Conservation (phyloP, 2,329 filamentous ascomycete species). For the Diaporthe destruens region DNA sequence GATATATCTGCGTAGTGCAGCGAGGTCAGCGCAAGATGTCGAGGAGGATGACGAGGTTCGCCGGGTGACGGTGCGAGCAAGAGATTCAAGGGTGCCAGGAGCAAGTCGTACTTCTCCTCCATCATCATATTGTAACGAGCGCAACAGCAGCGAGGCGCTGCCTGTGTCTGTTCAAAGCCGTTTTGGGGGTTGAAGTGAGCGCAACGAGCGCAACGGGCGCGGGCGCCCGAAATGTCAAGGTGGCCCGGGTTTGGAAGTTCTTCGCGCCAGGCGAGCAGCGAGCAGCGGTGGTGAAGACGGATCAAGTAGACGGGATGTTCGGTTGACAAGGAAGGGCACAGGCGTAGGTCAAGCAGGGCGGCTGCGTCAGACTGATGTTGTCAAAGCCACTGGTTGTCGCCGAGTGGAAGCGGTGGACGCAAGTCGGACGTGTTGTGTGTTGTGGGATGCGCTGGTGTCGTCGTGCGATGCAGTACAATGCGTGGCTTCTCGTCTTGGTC, state of each 20-base stretch:
- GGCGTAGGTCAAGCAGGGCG: conserved; percentile 9
- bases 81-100: conserved; percentile 6
- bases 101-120: conserved; percentile 59
- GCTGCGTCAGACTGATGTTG: conserved; percentile 18
- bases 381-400: background rate
- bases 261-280: conserved; percentile 39
- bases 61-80: background rate
- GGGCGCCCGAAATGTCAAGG: conserved; percentile 25
- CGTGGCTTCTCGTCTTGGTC: conserved; percentile 14
- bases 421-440: background rate
- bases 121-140: conserved; percentile 54
- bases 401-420: background rate
- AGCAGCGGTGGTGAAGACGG: background rate
- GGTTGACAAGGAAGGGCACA: conserved; percentile 34
- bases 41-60: background rate
- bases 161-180: conserved; percentile 31
- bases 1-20: conserved; percentile 71
- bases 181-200: conserved; percentile 23
- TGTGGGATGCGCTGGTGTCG: conserved; percentile 8
- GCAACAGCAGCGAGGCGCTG: conserved; percentile 43
- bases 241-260: conserved; percentile 25
- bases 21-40: conserved; percentile 48
- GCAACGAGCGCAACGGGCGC: conserved; percentile 36
- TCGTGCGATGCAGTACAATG: conserved; percentile 31
- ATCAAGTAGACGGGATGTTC: conserved; percentile 1